phyloP scores from a whole-genome alignment of 176 grass and related monocot species.

The Avena eriantha region DNA sequence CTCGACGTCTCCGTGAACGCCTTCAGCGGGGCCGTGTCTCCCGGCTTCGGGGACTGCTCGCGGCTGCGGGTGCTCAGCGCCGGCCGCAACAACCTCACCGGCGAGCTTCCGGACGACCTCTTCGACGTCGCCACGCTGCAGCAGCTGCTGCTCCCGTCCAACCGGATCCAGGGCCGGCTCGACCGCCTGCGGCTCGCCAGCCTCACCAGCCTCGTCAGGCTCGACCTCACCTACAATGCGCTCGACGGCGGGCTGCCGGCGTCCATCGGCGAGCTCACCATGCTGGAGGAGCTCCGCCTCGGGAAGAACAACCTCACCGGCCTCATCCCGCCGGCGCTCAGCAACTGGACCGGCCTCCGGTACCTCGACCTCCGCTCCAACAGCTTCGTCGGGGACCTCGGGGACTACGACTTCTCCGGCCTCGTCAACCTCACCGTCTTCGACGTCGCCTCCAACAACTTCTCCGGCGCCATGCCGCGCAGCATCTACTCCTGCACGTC shows the following conservation, averaged over 20 bases:
- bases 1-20: slow-evolving; percentile 51
- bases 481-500: slow-evolving; percentile 55
- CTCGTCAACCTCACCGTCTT: slow-evolving; percentile 52
- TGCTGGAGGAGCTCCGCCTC: slow-evolving; percentile 42
- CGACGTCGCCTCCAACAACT: slow-evolving; percentile 51
- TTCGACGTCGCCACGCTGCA: slow-evolving; percentile 54
- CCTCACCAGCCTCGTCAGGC: slow-evolving; percentile 29
- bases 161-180: slow-evolving; percentile 39
- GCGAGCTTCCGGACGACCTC: slow-evolving; percentile 49
- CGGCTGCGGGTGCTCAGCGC: slow-evolving; percentile 24
- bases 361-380: slow-evolving; percentile 45
- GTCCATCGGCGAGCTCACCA: slow-evolving; percentile 42
- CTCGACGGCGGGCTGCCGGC: slow-evolving; percentile 45
- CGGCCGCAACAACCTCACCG: slow-evolving; percentile 51
- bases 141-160: slow-evolving; percentile 35
- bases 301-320: slow-evolving; percentile 44
- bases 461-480: slow-evolving; percentile 52
- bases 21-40: slow-evolving; percentile 16
- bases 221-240: slow-evolving; percentile 39
- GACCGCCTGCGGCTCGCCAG: slow-evolving; percentile 21
- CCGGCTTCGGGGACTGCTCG: slow-evolving; percentile 48
- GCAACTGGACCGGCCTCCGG: slow-evolving; percentile 49
- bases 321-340: slow-evolving; percentile 41
- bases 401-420: slow-evolving; percentile 47
- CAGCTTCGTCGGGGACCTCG: slow-evolving; percentile 51